These are phyloP conservation scores for Aspergillus persii DNA, from an alignment of 2,329 filamentous ascomycete genomes.

Conservation along the genomic window DNA sequence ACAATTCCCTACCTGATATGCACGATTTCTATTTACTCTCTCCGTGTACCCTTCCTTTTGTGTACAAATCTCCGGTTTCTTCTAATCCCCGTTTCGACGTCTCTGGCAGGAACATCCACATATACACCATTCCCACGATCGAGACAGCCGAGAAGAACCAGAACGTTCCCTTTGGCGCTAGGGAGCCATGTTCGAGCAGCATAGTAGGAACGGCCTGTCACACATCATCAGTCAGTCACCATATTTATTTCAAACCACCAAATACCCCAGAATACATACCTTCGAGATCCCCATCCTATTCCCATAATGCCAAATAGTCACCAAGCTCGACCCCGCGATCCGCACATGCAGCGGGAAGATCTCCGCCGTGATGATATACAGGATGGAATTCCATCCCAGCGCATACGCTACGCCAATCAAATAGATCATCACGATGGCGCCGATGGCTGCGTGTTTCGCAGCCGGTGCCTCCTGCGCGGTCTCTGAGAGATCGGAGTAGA, in stretches of 20 bases:
- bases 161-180: constrained; percentile 64
- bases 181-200: constrained; percentile 24
- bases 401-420: constrained; percentile 47
- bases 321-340: constrained; percentile 40
- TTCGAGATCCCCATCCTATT: constrained; percentile 35
- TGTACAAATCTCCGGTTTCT: background rate
- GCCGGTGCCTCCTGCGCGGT: background rate
- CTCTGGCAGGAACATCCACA: constrained; percentile 69
- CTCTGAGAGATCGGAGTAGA: constrained; percentile 19
- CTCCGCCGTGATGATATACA: constrained; percentile 48
- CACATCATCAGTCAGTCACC: background rate
- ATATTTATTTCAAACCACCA: constrained; percentile 13
- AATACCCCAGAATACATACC: constrained; percentile 38
- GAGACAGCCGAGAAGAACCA: constrained; percentile 72
- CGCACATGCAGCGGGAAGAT: constrained; percentile 46
- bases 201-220: constrained; percentile 16
- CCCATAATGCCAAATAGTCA: constrained; percentile 46
- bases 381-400: constrained; percentile 49
- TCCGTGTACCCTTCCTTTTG: background rate
- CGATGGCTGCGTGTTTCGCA: constrained; percentile 19
- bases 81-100: constrained; percentile 53
- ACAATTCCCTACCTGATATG: no score
- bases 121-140: constrained; percentile 63
- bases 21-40: background rate
- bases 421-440: constrained; percentile 46